Base-by-base conservation (phyloP, 1,284 basidiomycete species). In the Athelia sp. region DNA sequence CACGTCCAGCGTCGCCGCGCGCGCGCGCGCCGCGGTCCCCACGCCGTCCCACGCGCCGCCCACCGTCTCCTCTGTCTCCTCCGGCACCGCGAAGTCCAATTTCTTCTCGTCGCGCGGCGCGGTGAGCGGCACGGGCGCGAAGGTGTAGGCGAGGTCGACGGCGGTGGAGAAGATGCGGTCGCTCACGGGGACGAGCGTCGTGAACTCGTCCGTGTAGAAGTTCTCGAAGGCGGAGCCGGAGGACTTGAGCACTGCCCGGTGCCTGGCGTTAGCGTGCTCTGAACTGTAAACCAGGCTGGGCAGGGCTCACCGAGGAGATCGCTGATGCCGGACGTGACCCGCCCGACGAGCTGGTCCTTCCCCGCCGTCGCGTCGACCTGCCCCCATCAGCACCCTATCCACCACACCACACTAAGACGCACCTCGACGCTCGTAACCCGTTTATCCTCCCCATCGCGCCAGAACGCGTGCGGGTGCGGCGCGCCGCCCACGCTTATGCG, bases 111-210 rank as follows among this genome's bases (percentile, higher is more conserved):
- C 80, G 3, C 55, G 62, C 1, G 79, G 78, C 3, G 72, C 40
- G 0, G 66, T 60, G 48, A 87, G 71, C 4, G 67, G 56, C 34
- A 86, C 57, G 1, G 73, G 73, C 3, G 73, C 58, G 61, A 90
- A 86, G 3, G 69, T 75, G 66, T 92, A 95, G 13, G 68, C 65
- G 46, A 90, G 71, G 53, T 92, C 87, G 50, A 96, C 74, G 9
- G 87, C 79, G 2, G 93, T 95, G 22, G 87, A 90, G 70, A 96
- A 87, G 61, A 95, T 85, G n/a, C 93, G 81, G 57, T 96, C 93
- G 58, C 84, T 66, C 45, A 93, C 90, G 56, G 88, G 84, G 14
- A 64, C 71, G 10, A 97, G 81, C 1, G 93, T 96, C 24, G 94
- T 94, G 70, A 86, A 92, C 63, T 94, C 90, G 67, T 98, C 94